Base-by-base conservation (phyloP, 139 green algal species). In the Chlorella vulgaris region DNA sequence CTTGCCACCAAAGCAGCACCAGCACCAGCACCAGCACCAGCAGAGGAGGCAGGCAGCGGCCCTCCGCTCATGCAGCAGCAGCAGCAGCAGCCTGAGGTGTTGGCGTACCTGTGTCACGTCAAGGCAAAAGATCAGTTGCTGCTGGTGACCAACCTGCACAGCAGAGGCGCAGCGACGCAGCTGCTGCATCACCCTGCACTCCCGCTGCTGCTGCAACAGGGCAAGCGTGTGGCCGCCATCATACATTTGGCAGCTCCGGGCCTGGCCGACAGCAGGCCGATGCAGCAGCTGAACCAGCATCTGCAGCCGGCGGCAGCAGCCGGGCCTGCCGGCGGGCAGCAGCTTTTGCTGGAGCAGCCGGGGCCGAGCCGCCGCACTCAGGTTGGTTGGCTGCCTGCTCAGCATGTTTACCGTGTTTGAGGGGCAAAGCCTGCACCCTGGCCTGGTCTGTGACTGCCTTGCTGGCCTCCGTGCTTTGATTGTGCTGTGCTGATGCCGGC, bases 181-280 rank as follows among this genome's bases (percentile, higher is more conserved):
- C 70, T 92, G 53, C 58, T 70, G 74, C 73, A 85, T 33, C 82
- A 91, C 58, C 81, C 83, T 18, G 89, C 70, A 4, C 21, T 86
- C 18, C 18, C 58, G 2, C 38, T 71, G 60, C 65, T 88, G 80
- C 69, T 63, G 40, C 51, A 61, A 26, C 75, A 84, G 51, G 24
- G 40, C 33, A 39, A 33, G 15, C 80, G 78, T n/a, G 66, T 90
- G 55, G 39, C 83, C 26, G 67, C 68, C 6, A 66, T 87, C 18
- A 53, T 81, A 38, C 86, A 92, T 69, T 26, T 91, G 63, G 78
- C 31, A 19, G 2, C 74, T 4, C 22, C 69, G n/a, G 29, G 35
- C 4, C 42, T 88, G 39, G 69, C 70, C 26, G 58, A 36, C 43
- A 74, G 38, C 2, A 5, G 33, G 2, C 22, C 42, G 21, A 85